These are phyloP conservation scores for Discostella stelligera DNA, from an alignment of 352 stramenopile genomes.

Conservation along the genomic window DNA sequence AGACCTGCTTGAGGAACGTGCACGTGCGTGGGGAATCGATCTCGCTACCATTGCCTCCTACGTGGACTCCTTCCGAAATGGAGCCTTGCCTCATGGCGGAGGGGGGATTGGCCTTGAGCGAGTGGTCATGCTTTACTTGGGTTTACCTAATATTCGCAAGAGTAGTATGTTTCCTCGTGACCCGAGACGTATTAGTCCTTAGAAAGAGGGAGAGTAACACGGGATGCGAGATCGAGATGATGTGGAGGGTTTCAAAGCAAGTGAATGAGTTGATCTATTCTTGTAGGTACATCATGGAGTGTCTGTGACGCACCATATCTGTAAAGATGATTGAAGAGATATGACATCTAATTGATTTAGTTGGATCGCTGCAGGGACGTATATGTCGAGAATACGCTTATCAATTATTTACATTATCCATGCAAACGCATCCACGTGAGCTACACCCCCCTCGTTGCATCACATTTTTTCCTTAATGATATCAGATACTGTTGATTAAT, in stretches of 20 bases:
- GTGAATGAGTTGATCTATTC: neutral
- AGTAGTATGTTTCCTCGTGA: conserved; percentile 98
- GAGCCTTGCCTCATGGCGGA: conserved; percentile 96
- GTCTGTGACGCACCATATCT: neutral
- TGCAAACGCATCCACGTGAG: neutral
- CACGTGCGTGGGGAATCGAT: conserved; percentile 76
- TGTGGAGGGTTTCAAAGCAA: neutral
- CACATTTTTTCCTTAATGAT: conserved; percentile 39
- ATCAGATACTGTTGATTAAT: conserved; percentile 68
- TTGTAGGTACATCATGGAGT: neutral
- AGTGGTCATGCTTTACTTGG: conserved; percentile 99
- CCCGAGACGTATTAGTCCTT: conserved; percentile 86
- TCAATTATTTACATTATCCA: neutral
- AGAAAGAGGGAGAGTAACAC: conserved; percentile 22
- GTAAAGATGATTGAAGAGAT: neutral
- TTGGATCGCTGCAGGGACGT: neutral
- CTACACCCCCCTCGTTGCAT: conserved; percentile 8
- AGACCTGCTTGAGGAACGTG: conserved; percentile 90
- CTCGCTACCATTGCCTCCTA: conserved; percentile 92
- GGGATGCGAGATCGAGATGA: neutral
- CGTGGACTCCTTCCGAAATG: conserved; percentile 97
- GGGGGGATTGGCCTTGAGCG: conserved; percentile 98
- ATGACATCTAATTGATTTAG: neutral
- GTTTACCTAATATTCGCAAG: conserved; percentile 98
- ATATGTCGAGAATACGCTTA: neutral